Evolutionary conservation across 2,329 filamentous ascomycete genomes (phyloP), one percentile per base, ranked within the genome.

Genomic region (Daldinia eschscholtzii): DNA sequence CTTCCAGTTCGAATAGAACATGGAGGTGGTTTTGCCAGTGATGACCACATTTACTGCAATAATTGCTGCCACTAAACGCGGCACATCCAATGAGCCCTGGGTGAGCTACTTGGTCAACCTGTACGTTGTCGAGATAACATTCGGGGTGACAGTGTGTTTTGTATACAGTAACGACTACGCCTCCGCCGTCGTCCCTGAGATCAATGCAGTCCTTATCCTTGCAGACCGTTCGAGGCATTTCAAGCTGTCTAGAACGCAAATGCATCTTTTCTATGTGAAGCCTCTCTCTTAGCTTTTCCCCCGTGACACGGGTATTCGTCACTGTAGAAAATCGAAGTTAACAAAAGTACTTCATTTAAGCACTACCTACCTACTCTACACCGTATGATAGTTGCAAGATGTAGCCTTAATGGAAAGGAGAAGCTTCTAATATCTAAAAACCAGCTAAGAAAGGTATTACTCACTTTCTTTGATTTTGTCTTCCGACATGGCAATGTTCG

Each of bases 21-120:
- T 82, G 80, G 60, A 80, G 58, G 67, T 83, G 81, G n/a, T 78
- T 67, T 33, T 76, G 69, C 79, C 79, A 82, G 44, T 72, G 61
- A 68, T 83, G 80, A 1, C 52, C 26, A 67, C 80, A 82, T 2
- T 39, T n/a, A 1, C 0, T 3, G 23, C 59, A 61, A 13, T 12
- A 20, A 41, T 44, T 46, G 1, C 13, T 20, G 4, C 20, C 20
- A 3, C 0, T 0, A 20, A 57, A 57, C 6, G 37, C 37, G 6
- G 15, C 5, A n/a, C 55, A 57, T 0, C 10, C 1, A 4, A 44
- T 57, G 26, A 57, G 55, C 2, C 39, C 9, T 28, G 55, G 39
- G n/a, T 57, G 55, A 28, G 35, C 39, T 30, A 44, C 23, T 15
- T 39, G 37, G 18, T 46, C 55, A n/a, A 30, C 2, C 37, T 46